phyloP scores from a whole-genome alignment of 768 basidiomycete species.

The Amanita pallidorosea region DNA sequence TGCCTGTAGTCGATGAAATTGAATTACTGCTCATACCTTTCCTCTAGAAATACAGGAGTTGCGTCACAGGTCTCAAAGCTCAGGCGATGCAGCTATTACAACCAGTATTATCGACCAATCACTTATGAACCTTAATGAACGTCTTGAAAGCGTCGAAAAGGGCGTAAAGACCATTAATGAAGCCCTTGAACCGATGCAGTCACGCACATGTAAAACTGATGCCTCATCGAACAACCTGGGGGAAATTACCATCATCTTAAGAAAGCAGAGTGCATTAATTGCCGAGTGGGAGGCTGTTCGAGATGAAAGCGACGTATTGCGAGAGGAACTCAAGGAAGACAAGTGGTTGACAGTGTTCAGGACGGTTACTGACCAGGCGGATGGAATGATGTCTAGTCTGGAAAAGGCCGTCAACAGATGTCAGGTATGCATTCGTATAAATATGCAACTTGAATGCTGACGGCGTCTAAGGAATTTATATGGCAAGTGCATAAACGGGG shows the following conservation, averaged over 20 bases:
- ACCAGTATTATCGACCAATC: conserved; percentile 74
- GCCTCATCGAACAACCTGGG: conserved; percentile 23
- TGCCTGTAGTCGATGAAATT: conserved; percentile 12
- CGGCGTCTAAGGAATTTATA: conserved; percentile 59
- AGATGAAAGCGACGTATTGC: conserved; percentile 67
- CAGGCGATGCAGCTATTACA: conserved; percentile 43
- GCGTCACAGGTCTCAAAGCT: conserved; percentile 73
- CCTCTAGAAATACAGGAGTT: conserved; percentile 81
- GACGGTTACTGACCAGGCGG: conserved; percentile 88
- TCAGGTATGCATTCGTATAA: conserved; percentile 43
- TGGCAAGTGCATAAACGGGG: conserved; percentile 64
- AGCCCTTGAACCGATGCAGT: conserved; percentile 47
- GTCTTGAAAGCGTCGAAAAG: conserved; percentile 59
- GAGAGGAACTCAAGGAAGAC: conserved; percentile 93
- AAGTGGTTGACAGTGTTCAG: conserved; percentile 95
- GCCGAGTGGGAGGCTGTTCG: conserved; percentile 77
- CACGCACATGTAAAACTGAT: conserved; percentile 36
- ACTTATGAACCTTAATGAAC: conserved; percentile 69
- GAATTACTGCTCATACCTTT: conserved; percentile 3
- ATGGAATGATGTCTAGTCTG: conserved; percentile 94
- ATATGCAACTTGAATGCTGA: conserved; percentile 3
- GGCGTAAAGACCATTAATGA: conserved; percentile 64
- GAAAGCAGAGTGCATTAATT: conserved; percentile 65
- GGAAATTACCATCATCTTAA: conserved; percentile 42
- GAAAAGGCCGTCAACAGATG: conserved; percentile 90